phyloP scores from a whole-genome alignment of 1,139 yeast species.

The Candida sp. region DNA sequence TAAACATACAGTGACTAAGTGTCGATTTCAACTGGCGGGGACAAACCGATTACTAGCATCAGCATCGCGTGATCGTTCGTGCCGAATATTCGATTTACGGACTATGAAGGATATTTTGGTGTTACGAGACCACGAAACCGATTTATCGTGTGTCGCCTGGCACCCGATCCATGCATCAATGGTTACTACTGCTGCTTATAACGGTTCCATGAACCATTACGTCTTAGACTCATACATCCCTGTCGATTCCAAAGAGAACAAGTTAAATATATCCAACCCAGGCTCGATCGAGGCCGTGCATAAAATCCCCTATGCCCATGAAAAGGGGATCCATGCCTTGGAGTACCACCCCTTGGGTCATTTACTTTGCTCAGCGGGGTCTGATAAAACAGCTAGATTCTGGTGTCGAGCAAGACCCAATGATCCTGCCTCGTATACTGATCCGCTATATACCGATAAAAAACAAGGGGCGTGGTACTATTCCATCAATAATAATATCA shows the following conservation, averaged over 20 bases:
- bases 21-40: conserved; percentile 76
- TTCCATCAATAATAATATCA: conserved; percentile 62
- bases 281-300: conserved; percentile 49
- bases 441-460: conserved; percentile 67
- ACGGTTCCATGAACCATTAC: conserved; percentile 83
- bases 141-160: conserved; percentile 86
- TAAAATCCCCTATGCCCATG: conserved; percentile 88
- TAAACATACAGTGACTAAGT: conserved; percentile 87
- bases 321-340: conserved; percentile 83
- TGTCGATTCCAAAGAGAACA: conserved; percentile 19
- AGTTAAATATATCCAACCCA: conserved; percentile 11
- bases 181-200: conserved; percentile 84
- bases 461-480: conserved; percentile 74
- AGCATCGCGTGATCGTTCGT: conserved; percentile 84
- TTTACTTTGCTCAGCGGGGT: conserved; percentile 85
- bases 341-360: conserved; percentile 97
- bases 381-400: conserved; percentile 90
- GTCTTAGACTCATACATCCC: conserved; percentile 55
- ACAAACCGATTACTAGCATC: conserved; percentile 73
- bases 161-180: conserved; percentile 84
- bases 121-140: conserved; percentile 79
- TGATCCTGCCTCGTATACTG: conserved; percentile 80
- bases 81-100: conserved; percentile 82
- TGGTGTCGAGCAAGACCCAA: conserved; percentile 95
- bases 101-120: conserved; percentile 75